Evolutionary conservation across 176 grass and related monocot species (phyloP).

Genomic region (Cenchrus fungigraminus): DNA sequence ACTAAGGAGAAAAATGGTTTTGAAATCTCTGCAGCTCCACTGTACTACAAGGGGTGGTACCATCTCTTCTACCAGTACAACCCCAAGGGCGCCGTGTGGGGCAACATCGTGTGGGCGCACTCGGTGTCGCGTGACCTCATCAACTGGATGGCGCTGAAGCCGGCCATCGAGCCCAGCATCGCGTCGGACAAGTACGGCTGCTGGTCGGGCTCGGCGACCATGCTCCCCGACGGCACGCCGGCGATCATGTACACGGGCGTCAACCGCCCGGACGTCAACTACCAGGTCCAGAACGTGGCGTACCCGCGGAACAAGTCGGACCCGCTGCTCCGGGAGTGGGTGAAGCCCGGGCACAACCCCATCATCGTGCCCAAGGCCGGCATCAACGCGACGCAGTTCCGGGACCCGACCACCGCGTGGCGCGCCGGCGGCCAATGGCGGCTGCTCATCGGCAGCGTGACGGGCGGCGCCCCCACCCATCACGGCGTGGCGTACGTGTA

Average conservation of each 20-base stretch:
- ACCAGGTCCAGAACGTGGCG: slow-evolving; percentile 74
- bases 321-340: slow-evolving; percentile 66
- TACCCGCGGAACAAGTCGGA: slow-evolving; percentile 61
- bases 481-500: slow-evolving; percentile 61
- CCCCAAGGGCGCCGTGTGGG: slow-evolving; percentile 60
- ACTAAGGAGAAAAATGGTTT: no score
- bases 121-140: slow-evolving; percentile 72
- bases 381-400: slow-evolving; percentile 65
- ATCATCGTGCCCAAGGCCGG: slow-evolving; percentile 49
- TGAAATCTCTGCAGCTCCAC: slow-evolving; percentile 48
- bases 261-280: slow-evolving; percentile 34
- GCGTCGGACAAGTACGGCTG: slow-evolving; percentile 59
- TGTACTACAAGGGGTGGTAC: slow-evolving; percentile 82
- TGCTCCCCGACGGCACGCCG: slow-evolving; percentile 47
- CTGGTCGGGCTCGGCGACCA: slow-evolving; percentile 79
- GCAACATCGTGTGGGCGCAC: slow-evolving; percentile 80
- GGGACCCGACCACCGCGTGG: slow-evolving; percentile 79
- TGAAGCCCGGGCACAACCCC: slow-evolving; percentile 60
- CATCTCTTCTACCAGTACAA: slow-evolving; percentile 83
- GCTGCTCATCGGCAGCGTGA: slow-evolving; percentile 57
- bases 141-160: slow-evolving; percentile 65
- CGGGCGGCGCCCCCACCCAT: not conserved
- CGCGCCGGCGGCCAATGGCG: slow-evolving; percentile 57
- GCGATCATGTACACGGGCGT: slow-evolving; percentile 65
- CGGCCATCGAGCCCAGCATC: slow-evolving; percentile 60